These are phyloP conservation scores for Centrapalus pauciflorus DNA, from an alignment of 129 eudicot species.

Conservation along the genomic window DNA sequence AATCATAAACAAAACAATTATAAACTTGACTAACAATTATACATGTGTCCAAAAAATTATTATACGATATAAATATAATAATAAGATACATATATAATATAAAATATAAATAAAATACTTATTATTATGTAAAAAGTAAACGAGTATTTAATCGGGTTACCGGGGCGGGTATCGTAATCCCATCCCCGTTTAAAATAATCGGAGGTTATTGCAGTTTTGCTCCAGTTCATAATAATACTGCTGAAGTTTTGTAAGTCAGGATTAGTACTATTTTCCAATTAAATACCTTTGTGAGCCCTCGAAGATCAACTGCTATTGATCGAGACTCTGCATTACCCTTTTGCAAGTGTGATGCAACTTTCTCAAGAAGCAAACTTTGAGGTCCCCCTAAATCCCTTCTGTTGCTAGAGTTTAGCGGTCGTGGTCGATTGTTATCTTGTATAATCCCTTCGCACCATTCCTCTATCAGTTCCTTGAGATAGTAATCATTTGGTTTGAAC, in stretches of 20 bases:
- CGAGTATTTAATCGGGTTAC: too few species aligned
- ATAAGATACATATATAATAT: too few species aligned
- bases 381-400: conserved; percentile 46
- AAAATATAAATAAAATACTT: too few species aligned
- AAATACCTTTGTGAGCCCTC: conserved; percentile 81
- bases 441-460: conserved; percentile 97
- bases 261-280: too few species aligned
- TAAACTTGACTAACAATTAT: too few species aligned
- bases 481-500: conserved; percentile 79
- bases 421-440: conserved; percentile 41
- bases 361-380: conserved; percentile 70
- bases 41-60: too few species aligned
- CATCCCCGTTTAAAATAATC: too few species aligned
- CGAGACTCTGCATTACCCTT: conserved; percentile 42
- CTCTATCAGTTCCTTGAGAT: conserved; percentile 83
- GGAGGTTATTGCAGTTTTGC: neutral
- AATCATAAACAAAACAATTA: too few species aligned
- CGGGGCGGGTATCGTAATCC: too few species aligned
- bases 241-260: too few species aligned
- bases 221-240: neutral
- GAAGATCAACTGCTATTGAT: conserved; percentile 61
- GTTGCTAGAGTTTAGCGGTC: conserved; percentile 30
- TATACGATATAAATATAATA: too few species aligned
- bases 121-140: too few species aligned
- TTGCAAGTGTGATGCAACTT: conserved; percentile 81